Evolutionary conservation across 2,329 filamentous ascomycete species (phyloP).

Genomic region (Exophiala sp.): DNA sequence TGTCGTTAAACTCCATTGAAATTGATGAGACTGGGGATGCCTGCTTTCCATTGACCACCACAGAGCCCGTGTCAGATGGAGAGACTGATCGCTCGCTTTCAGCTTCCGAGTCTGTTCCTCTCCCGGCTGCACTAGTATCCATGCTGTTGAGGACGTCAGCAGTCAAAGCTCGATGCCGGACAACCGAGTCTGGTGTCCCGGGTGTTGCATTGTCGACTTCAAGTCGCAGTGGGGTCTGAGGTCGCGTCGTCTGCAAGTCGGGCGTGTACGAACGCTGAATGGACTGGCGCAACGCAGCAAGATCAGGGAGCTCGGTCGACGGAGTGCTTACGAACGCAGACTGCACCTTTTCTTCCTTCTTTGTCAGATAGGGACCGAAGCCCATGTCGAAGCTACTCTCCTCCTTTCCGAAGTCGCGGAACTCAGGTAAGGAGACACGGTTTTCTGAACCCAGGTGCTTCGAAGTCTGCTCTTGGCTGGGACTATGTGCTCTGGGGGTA

Average conservation of each 20-base stretch:
- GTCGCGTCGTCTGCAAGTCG: conserved; percentile 23
- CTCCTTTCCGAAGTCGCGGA: conserved; percentile 44
- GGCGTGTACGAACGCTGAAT: conserved; percentile 36
- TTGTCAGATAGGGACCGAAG: conserved; percentile 50
- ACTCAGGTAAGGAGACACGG: conserved; percentile 43
- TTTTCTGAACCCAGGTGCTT: conserved; percentile 6
- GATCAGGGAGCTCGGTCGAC: conserved; percentile 32
- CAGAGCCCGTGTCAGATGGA: conserved; percentile 19
- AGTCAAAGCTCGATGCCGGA: conserved; percentile 62
- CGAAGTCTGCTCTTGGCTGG: conserved; percentile 15
- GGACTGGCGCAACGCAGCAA: conserved; percentile 36
- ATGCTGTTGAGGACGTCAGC: not conserved
- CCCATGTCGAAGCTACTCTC: conserved; percentile 52
- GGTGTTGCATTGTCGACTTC: conserved; percentile 44
- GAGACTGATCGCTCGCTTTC: conserved; percentile 21
- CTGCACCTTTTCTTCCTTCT: conserved; percentile 16
- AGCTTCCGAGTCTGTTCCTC: conserved; percentile 39
- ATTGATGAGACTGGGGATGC: conserved; percentile 16
- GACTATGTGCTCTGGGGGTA: conserved; percentile 41
- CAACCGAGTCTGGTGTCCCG: conserved; percentile 81
- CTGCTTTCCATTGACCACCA: conserved; percentile 17
- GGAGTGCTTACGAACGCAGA: conserved; percentile 19
- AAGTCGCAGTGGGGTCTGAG: conserved; percentile 31
- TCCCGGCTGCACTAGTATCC: conserved; percentile 66
- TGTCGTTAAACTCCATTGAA: conserved; percentile 12